A percentile compares a stretch with the other conserved stretches of the same genome.
Evolutionary conservation across 306 rosid species (phyloP).

Genomic region (Begonia peltatifolia): DNA sequence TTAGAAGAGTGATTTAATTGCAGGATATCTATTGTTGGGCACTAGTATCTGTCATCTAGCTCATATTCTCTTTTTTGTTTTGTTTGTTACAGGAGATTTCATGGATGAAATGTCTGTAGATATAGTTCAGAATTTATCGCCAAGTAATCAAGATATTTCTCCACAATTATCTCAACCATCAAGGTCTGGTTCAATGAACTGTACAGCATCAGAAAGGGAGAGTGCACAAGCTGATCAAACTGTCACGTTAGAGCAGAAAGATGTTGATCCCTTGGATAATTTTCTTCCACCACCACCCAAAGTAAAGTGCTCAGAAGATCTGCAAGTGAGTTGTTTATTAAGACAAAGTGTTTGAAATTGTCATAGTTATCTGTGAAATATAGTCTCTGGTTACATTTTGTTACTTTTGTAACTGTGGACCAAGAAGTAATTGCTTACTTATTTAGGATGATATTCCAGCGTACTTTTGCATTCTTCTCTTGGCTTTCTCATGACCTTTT

Average conservation of each 20-base stretch:
- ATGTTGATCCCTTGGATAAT: constrained; percentile 37
- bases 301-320: constrained; percentile 64
- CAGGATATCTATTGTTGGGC: neutral
- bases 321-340: constrained; percentile 51
- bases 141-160: constrained; percentile 35
- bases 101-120: constrained; percentile 35
- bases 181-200: constrained; percentile 33
- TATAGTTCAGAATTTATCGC: constrained; percentile 27
- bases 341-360: neutral
- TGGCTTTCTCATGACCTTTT: no score
- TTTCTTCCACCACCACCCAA: constrained; percentile 75
- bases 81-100: constrained; percentile 42
- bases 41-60: neutral
- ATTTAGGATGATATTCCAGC: no score
- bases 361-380: no score
- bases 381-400: no score
- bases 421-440: no score
- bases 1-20: neutral
- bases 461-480: no score
- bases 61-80: neutral
- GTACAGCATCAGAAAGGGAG: constrained; percentile 27
- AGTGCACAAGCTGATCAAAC: constrained; percentile 28
- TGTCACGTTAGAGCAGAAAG: constrained; percentile 32
- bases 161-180: constrained; percentile 38
- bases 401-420: no score